phyloP scores from a whole-genome alignment of 345 rosid genomes.

The Lagerstroemia speciosa region DNA sequence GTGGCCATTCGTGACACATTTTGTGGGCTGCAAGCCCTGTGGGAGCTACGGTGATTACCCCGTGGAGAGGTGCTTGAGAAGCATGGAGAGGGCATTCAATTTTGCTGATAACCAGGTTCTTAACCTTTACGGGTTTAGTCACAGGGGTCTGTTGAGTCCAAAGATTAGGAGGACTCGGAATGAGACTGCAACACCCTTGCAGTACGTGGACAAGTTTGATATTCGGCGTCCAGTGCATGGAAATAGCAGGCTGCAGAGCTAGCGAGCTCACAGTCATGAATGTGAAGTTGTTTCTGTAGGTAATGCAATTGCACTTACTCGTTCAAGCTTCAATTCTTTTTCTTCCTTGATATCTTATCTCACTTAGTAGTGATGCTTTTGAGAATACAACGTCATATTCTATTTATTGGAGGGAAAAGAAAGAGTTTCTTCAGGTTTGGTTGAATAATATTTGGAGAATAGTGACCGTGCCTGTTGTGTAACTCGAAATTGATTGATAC shows the following conservation, averaged over 20 bases:
- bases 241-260: conserved; percentile 8
- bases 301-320: conserved; percentile 1
- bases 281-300: conserved; percentile 5
- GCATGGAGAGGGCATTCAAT: conserved; percentile 95
- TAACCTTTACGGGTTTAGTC: conserved; percentile 75
- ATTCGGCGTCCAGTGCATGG: conserved; percentile 39
- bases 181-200: conserved; percentile 62
- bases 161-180: conserved; percentile 85
- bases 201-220: conserved; percentile 68
- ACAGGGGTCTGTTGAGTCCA: conserved; percentile 83
- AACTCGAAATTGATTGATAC: background rate
- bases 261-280: conserved; percentile 1
- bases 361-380: background rate
- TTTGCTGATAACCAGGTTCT: conserved; percentile 94
- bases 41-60: conserved; percentile 96
- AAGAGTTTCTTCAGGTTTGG: background rate
- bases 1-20: conserved; percentile 94
- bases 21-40: conserved; percentile 92
- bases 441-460: background rate
- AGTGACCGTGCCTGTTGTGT: background rate
- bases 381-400: background rate
- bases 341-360: background rate
- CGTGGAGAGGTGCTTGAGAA: conserved; percentile 68
- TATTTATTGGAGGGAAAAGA: background rate
- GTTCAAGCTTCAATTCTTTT: background rate